phyloP scores from a whole-genome alignment of 2,329 filamentous ascomycete species.

The Clonostachys rosea region DNA sequence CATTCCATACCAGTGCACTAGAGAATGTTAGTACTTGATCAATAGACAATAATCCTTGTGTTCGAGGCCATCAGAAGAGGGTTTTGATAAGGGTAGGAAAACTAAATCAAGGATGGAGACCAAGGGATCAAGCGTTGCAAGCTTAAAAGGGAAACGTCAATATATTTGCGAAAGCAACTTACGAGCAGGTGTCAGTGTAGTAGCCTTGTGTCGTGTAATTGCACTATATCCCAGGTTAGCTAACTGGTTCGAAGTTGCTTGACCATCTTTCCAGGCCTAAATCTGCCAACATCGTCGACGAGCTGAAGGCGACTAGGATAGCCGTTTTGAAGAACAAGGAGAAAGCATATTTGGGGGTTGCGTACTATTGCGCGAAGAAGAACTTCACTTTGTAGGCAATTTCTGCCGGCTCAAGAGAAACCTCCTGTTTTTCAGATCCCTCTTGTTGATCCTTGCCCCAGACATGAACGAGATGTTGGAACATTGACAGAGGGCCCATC shows the following conservation, averaged over 20 bases:
- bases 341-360: background rate
- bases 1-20: background rate
- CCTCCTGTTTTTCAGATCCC: background rate
- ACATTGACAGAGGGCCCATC: constrained; percentile 31
- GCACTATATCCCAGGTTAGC: constrained; percentile 9
- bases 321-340: background rate
- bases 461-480: constrained; percentile 28
- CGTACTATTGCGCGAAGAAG: constrained; percentile 41
- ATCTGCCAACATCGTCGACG: too few species aligned
- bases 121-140: too few species aligned
- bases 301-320: too few species aligned
- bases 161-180: background rate
- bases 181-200: constrained; percentile 49
- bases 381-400: constrained; percentile 37
- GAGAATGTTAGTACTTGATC: background rate
- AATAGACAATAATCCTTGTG: too few species aligned
- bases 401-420: constrained; percentile 15
- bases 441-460: constrained; percentile 22
- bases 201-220: constrained; percentile 63
- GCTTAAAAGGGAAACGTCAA: too few species aligned
- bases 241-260: background rate
- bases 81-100: too few species aligned
- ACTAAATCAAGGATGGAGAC: too few species aligned
- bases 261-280: too few species aligned
- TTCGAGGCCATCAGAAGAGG: too few species aligned